Evolutionary conservation across 106 monocot species (phyloP).

Genomic region (Chionographis japonica): DNA sequence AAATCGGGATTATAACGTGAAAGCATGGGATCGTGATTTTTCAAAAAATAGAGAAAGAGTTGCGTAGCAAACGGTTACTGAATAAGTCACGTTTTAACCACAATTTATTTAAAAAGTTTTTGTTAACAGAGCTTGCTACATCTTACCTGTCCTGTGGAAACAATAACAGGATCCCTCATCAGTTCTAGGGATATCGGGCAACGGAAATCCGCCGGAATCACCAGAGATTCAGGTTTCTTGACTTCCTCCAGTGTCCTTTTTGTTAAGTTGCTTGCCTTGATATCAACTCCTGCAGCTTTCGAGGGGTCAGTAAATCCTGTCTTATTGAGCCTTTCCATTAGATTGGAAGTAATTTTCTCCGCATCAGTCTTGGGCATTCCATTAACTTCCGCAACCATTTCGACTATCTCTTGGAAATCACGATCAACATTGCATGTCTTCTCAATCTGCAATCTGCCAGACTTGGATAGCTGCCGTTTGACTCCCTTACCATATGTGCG

Average conservation of each 20-base stretch:
- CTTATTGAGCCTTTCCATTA: slow-evolving; percentile 24
- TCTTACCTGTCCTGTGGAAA: slow-evolving; percentile 66
- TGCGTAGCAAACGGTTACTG: too few species aligned
- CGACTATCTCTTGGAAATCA: slow-evolving; percentile 29
- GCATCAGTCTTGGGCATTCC: slow-evolving; percentile 30
- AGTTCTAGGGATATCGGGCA: slow-evolving; percentile 74
- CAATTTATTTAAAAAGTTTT: too few species aligned
- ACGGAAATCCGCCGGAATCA: slow-evolving; percentile 60
- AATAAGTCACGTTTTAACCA: too few species aligned
- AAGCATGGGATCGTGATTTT: too few species aligned
- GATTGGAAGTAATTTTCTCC: slow-evolving; percentile 16
- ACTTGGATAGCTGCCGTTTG: slow-evolving; percentile 5
- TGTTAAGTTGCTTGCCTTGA: slow-evolving; percentile 6
- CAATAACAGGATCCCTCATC: slow-evolving; percentile 76
- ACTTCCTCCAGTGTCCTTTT: slow-evolving; percentile 18
- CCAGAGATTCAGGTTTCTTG: slow-evolving; percentile 37
- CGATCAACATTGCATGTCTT: slow-evolving; percentile 8
- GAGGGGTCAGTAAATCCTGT: not conserved
- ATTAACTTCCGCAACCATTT: slow-evolving; percentile 36
- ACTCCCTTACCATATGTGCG: slow-evolving; percentile 14
- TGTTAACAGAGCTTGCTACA: not conserved
- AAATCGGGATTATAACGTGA: too few species aligned
- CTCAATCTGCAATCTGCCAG: slow-evolving; percentile 2
- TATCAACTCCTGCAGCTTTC: slow-evolving; percentile 8
- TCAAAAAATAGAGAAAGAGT: too few species aligned